Conservation (phyloP, 768 basidiomycete genomes). For the Harrya chromipes region DNA sequence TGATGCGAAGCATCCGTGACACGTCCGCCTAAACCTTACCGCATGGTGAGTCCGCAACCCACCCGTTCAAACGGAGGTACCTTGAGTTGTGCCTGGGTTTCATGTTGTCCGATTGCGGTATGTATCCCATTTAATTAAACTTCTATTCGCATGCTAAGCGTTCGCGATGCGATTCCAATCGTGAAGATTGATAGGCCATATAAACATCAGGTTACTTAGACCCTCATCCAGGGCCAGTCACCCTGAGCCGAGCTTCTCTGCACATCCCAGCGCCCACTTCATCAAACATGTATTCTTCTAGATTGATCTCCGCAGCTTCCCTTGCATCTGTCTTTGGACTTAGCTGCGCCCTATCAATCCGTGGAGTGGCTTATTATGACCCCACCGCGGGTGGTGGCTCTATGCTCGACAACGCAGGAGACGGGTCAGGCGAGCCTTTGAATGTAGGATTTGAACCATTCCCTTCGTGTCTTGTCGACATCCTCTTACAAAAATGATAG, state of each 20-base stretch:
- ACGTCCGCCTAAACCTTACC: neutral
- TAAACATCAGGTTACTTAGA: no score
- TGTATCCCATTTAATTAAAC: neutral
- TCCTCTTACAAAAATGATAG: slow-evolving; percentile 17
- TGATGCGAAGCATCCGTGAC: neutral
- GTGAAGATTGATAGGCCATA: no score
- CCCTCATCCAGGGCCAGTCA: no score
- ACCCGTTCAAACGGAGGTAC: no score
- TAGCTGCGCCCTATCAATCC: neutral
- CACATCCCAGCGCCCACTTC: neutral
- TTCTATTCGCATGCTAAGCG: neutral
- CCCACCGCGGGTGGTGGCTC: slow-evolving; percentile 41
- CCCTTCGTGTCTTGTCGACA: neutral
- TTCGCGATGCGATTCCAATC: neutral
- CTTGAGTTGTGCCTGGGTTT: neutral
- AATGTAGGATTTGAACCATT: slow-evolving; percentile 31
- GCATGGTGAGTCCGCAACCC: neutral
- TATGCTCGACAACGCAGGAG: slow-evolving; percentile 40
- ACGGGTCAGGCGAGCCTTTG: slow-evolving; percentile 40
- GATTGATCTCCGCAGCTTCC: neutral
- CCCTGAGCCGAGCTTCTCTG: neutral
- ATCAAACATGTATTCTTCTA: neutral
- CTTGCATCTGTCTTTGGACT: slow-evolving; percentile 4
- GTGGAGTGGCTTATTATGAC: slow-evolving; percentile 31
- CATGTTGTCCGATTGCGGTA: neutral